Percentiles rank a stretch among this genome's conserved stretches.
Conservation (phyloP, 2,329 filamentous ascomycete genomes). For the Pseudogymnoascus sp. region DNA sequence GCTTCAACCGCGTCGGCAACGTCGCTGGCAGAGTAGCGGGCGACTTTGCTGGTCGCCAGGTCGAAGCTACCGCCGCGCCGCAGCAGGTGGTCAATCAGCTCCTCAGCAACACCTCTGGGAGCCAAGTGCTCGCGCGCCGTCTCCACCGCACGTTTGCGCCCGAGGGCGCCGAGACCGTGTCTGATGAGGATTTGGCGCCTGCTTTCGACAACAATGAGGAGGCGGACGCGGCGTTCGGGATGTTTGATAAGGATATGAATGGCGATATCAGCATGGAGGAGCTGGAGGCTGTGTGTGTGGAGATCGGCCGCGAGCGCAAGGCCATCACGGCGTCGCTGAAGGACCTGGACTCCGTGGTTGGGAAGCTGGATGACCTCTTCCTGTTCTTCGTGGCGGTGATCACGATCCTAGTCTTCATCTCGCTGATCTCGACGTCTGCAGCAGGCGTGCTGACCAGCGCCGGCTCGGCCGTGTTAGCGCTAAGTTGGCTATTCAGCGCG, state of each 20-base stretch:
- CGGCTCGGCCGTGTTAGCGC: constrained; percentile 75
- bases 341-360: constrained; percentile 87
- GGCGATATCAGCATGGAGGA: constrained; percentile 95
- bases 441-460: constrained; percentile 83
- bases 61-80: constrained; percentile 65
- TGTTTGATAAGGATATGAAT: constrained; percentile 96
- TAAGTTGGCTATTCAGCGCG: constrained; percentile 87
- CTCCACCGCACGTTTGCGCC: constrained; percentile 78
- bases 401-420: constrained; percentile 76
- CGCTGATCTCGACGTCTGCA: constrained; percentile 83
- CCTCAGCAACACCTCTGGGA: constrained; percentile 60
- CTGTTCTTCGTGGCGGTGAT: constrained; percentile 78
- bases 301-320: constrained; percentile 90
- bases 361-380: constrained; percentile 82
- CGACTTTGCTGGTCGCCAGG: constrained; percentile 74
- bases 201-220: constrained; percentile 80
- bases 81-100: constrained; percentile 77
- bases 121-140: constrained; percentile 77
- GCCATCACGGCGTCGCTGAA: constrained; percentile 91
- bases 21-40: constrained; percentile 79
- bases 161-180: constrained; percentile 67
- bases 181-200: constrained; percentile 65
- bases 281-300: constrained; percentile 84
- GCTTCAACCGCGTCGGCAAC: constrained; percentile 72
- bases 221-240: constrained; percentile 76